Evolutionary conservation across 768 basidiomycete species (phyloP).

Genomic region (Amanita molliuscula): DNA sequence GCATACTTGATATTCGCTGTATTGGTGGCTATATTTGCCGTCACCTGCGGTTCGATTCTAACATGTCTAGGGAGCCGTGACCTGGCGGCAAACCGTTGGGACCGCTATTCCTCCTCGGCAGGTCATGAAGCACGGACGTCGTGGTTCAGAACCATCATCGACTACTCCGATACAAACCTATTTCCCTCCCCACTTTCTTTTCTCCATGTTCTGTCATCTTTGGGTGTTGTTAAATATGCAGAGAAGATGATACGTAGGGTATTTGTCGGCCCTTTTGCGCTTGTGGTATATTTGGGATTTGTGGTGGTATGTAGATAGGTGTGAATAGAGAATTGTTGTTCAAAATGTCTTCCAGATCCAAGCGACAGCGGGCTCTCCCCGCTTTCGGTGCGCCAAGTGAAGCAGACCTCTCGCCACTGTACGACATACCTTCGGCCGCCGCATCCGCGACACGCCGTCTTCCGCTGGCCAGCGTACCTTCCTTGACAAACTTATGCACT

Average conservation of each 20-base stretch:
- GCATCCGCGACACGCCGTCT: constrained; percentile 36
- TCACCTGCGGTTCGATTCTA: constrained; percentile 21
- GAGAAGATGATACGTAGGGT: constrained; percentile 28
- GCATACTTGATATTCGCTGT: constrained; percentile 30
- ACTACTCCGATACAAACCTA: constrained; percentile 24
- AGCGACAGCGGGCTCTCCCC: constrained; percentile 17
- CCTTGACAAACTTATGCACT: constrained; percentile 39
- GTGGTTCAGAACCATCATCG: constrained; percentile 24
- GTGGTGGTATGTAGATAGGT: neutral
- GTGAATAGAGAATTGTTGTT: neutral
- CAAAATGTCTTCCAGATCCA: constrained; percentile 19
- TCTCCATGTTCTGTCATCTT: constrained; percentile 13
- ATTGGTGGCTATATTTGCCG: constrained; percentile 22
- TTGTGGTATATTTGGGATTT: constrained; percentile 10
- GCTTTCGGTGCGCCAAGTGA: constrained; percentile 2
- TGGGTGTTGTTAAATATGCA: neutral
- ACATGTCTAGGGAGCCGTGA: constrained; percentile 13
- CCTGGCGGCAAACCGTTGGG: constrained; percentile 24
- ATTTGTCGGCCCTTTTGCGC: constrained; percentile 27
- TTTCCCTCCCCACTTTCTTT: constrained; percentile 49
- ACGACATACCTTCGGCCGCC: constrained; percentile 27
- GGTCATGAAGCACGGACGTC: constrained; percentile 33
- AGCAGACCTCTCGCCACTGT: neutral
- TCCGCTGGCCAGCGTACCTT: constrained; percentile 23
- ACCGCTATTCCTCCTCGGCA: constrained; percentile 32